These are phyloP conservation scores for Venturia nashicola DNA, from an alignment of 2,329 filamentous ascomycete species.

Conservation along the genomic window DNA sequence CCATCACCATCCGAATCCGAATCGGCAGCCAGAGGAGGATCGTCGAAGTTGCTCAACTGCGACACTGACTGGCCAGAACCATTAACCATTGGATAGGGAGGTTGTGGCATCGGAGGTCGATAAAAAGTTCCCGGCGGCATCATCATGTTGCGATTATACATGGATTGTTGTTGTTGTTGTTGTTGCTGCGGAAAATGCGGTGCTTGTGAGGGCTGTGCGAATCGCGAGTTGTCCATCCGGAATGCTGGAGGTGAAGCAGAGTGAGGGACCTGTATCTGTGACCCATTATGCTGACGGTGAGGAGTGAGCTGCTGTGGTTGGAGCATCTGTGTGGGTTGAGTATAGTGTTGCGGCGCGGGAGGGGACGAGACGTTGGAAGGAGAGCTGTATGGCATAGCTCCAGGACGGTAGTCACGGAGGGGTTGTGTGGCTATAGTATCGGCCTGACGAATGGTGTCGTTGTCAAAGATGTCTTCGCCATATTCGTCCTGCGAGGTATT, in stretches of 20 bases:
- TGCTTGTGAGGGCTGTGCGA: slow-evolving; percentile 1
- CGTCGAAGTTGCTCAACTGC: slow-evolving; percentile 3
- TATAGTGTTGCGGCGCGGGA: slow-evolving; percentile 19
- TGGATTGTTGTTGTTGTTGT: not conserved
- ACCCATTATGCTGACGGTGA: not conserved
- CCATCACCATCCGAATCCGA: slow-evolving; percentile 8
- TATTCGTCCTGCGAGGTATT: slow-evolving; percentile 31
- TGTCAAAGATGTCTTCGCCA: slow-evolving; percentile 36
- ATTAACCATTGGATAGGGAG: not conserved
- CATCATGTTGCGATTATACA: not conserved
- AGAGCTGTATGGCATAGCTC: slow-evolving; percentile 11
- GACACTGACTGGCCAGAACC: not conserved
- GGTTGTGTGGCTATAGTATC: slow-evolving; percentile 40
- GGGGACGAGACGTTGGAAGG: not conserved
- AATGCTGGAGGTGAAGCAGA: slow-evolving; percentile 5
- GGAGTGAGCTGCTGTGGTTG: slow-evolving; percentile 11
- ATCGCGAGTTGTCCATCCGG: not conserved
- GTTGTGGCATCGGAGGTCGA: not conserved
- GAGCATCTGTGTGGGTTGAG: slow-evolving; percentile 51
- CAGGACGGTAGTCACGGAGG: slow-evolving; percentile 13
- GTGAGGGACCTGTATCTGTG: slow-evolving; percentile 6
- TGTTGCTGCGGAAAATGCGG: not conserved
- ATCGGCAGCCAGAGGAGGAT: not conserved
- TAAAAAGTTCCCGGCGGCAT: slow-evolving; percentile 5
- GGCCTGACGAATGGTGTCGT: slow-evolving; percentile 35